A percentile compares a stretch with the other conserved stretches of the same genome.
Conservation (phyloP, 1,139 yeast genomes). For the Kazachstania sp. region DNA sequence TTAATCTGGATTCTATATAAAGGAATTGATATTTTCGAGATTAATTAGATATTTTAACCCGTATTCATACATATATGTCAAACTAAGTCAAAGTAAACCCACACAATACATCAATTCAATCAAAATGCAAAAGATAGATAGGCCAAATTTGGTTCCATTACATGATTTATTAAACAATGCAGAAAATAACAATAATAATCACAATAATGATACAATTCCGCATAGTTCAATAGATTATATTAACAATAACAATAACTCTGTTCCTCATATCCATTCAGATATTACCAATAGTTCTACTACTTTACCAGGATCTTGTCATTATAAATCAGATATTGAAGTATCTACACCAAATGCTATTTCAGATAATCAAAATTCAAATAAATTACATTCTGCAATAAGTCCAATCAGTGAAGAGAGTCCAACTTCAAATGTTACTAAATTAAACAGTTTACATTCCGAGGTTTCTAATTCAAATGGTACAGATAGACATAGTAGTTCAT, state of each 20-base stretch:
- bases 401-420: neutral
- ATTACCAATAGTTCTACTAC: neutral
- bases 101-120: neutral
- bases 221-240: neutral
- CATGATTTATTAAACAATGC: neutral
- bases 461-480: no score
- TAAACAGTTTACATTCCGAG: neutral
- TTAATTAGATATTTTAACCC: no score
- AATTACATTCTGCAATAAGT: neutral
- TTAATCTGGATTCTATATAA: no score
- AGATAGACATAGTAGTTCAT: neutral
- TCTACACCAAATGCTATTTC: neutral
- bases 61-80: no score
- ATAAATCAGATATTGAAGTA: slow-evolving; percentile 1
- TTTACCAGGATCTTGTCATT: neutral
- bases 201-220: neutral
- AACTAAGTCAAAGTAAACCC: no score
- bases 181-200: neutral
- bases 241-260: neutral
- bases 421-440: neutral
- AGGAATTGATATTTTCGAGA: no score
- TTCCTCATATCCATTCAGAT: neutral
- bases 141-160: neutral
- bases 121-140: neutral
- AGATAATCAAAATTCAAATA: neutral